A percentile compares a stretch with the other conserved stretches of the same genome.
Conservation (phyloP, 148 eudicot genomes). For the Drosera capensis region DNA sequence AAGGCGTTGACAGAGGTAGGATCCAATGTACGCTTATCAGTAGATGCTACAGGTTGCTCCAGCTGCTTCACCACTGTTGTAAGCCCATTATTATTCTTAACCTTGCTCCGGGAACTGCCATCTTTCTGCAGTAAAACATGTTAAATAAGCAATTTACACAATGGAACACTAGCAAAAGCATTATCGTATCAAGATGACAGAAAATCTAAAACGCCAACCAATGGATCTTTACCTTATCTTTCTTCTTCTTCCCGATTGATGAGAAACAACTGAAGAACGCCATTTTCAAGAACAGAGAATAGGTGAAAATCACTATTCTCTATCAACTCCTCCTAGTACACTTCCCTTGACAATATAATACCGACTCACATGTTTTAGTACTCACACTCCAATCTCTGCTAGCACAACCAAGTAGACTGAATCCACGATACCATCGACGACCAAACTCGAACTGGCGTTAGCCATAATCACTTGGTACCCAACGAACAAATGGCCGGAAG, state of each 20-base stretch:
- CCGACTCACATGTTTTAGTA: constrained; percentile 3
- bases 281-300: constrained; percentile 15
- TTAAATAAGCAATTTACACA: constrained; percentile 1
- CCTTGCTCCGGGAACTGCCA: constrained; percentile 10
- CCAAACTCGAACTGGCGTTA: constrained; percentile 20
- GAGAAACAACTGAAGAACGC: constrained; percentile 38
- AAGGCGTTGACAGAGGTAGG: constrained; percentile 28
- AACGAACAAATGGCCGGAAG: constrained; percentile 37
- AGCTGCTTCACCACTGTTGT: constrained; percentile 31
- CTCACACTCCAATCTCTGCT: constrained; percentile 2
- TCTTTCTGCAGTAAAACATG: constrained; percentile 20
- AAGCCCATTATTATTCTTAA: constrained; percentile 10
- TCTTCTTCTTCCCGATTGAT: constrained; percentile 34
- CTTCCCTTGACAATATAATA: neutral
- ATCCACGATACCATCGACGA: constrained; percentile 6
- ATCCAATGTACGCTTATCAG: constrained; percentile 12
- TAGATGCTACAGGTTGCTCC: constrained; percentile 19
- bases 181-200: neutral
- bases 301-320: neutral
- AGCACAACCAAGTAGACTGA: neutral
- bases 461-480: constrained; percentile 78
- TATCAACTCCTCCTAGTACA: neutral
- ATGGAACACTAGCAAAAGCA: no score
- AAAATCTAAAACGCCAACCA: neutral
- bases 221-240: constrained; percentile 28